Conservation (phyloP, 441 rosid genomes). For the Gossypium gossypioides region DNA sequence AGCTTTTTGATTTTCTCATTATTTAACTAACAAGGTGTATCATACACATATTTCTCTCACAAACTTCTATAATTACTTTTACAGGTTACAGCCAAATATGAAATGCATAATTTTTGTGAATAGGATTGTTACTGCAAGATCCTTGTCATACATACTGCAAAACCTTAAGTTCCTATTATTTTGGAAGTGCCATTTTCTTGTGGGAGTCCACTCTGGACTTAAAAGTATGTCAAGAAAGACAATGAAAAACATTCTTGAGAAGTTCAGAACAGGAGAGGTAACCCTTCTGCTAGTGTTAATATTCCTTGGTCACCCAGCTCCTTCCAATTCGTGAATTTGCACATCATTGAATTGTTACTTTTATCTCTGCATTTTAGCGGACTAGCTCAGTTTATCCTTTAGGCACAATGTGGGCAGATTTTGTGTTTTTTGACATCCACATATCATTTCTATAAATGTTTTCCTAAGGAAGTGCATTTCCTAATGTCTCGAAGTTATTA, state of each 20-base stretch:
- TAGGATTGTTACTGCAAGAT: slow-evolving; percentile 81
- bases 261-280: slow-evolving; percentile 78
- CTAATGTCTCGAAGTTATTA: neutral
- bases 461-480: neutral
- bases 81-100: slow-evolving; percentile 72
- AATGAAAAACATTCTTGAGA: slow-evolving; percentile 62
- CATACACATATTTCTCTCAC: slow-evolving; percentile 9
- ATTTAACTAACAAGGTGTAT: neutral
- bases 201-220: slow-evolving; percentile 79
- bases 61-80: slow-evolving; percentile 18
- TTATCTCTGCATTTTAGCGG: neutral
- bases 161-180: slow-evolving; percentile 47
- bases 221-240: slow-evolving; percentile 68
- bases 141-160: slow-evolving; percentile 62
- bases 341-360: neutral
- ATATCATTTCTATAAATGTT: neutral
- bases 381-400: neutral
- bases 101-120: slow-evolving; percentile 89
- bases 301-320: neutral
- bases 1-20: neutral
- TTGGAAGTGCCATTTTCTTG: slow-evolving; percentile 89
- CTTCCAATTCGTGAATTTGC: neutral
- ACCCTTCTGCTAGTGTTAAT: slow-evolving; percentile 12
- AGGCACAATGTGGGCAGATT: neutral
- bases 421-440: neutral